Conservation (phyloP, 1,139 yeast species). For the Sugiyamaella castrensis region DNA sequence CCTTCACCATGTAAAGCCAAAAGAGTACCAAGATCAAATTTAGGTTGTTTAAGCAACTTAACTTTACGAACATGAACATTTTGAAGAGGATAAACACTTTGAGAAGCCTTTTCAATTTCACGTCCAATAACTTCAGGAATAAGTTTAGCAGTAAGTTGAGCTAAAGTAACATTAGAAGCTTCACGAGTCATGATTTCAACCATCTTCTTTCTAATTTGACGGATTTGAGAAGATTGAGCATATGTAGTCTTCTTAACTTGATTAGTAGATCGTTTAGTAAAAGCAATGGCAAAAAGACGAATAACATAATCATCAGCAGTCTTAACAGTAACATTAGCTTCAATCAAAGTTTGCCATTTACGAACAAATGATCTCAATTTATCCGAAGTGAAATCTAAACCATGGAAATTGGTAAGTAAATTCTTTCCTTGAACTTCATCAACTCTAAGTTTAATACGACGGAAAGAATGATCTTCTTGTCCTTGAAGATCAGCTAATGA, state of each 20-base stretch:
- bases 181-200: conserved; percentile 81
- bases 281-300: conserved; percentile 86
- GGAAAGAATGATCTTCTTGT: conserved; percentile 89
- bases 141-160: conserved; percentile 84
- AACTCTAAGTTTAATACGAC: conserved; percentile 84
- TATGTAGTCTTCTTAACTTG: conserved; percentile 89
- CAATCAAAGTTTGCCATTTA: conserved; percentile 92
- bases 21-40: conserved; percentile 85
- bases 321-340: conserved; percentile 89
- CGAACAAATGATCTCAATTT: conserved; percentile 87
- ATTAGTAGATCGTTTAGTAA: conserved; percentile 88
- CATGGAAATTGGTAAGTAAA: conserved; percentile 93
- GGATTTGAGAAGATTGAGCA: conserved; percentile 87
- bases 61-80: conserved; percentile 91
- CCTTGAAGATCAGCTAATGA: conserved; percentile 89
- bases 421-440: conserved; percentile 93
- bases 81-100: conserved; percentile 83
- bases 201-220: conserved; percentile 85
- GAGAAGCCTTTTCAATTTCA: conserved; percentile 84
- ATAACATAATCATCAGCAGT: conserved; percentile 87
- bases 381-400: conserved; percentile 87
- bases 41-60: conserved; percentile 86
- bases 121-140: conserved; percentile 90
- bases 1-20: conserved; percentile 91
- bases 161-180: conserved; percentile 78